Evolutionary conservation across 164 flowering plant species (phyloP), one percentile per base, ranked within the genome.

Genomic region (Houttuynia cordata): DNA sequence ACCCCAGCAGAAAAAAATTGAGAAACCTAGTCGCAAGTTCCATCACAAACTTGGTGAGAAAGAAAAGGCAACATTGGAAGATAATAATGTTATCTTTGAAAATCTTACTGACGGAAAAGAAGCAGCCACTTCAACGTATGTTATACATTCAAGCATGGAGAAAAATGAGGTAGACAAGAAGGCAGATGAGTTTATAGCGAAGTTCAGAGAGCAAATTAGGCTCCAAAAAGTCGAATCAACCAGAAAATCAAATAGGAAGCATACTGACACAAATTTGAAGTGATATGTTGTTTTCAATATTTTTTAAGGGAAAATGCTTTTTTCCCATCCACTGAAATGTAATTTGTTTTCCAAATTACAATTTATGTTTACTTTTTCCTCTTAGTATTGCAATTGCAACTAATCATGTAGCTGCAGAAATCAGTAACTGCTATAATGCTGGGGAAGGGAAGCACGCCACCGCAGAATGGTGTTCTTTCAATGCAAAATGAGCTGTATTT

Each of bases 141-240:
- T 45, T 8, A 59, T 42, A 57, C 76, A 72, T 47, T 72, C 67
- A 23, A 80, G 75, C 12, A 70, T 70, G 17, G 85, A 81, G 64
- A 34, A 56, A 0, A 67, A 67, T 51, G 76, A 73, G 63, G 96
- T 91, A 25, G 95, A 91, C 62, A 83, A 80, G 83, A 88, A 92
- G 65, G 98, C 96, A 23, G 93, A 74, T 62, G 98, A 92, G 67
- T 92, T 92, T 74, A 89, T 89, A 64, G 96, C 96, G 45, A 89
- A 87, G 70, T 87, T 92, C 68, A 88, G 91, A 47, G 96, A 89
- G 82, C 96, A 89, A 61, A 92, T 92, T 62, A 77, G 98, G 72
- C 89, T 87, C 57, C 98, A 92, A 65, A 84, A 83, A 67, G 76
- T 79, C 24, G 91, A 83, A 51, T 81, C 88, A 0, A 52, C 57